Evolutionary conservation across 2,329 filamentous ascomycete genomes (phyloP).

Genomic region (Phialophora chinensis): DNA sequence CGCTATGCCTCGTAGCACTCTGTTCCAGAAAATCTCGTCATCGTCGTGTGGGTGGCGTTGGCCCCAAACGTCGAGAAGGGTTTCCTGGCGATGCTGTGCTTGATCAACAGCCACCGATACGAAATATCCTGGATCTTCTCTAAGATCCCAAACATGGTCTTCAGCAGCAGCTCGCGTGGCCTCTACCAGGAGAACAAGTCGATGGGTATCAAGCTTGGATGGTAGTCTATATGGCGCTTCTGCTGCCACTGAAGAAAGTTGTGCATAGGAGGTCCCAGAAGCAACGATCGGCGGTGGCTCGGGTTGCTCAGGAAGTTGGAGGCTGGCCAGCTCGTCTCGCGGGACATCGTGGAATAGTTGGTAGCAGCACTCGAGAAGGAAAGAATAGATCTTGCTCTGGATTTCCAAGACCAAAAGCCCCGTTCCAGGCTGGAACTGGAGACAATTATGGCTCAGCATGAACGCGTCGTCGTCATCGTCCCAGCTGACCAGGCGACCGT

Average conservation of each 20-base stretch:
- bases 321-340: constrained; percentile 40
- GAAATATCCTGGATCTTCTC: constrained; percentile 67
- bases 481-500: constrained; percentile 45
- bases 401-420: constrained; percentile 59
- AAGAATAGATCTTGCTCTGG: constrained; percentile 56
- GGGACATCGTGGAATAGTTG: constrained; percentile 60
- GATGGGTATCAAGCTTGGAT: constrained; percentile 52
- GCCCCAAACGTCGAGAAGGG: constrained; percentile 50
- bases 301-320: constrained; percentile 46
- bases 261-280: constrained; percentile 44
- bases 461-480: constrained; percentile 39
- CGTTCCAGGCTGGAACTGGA: constrained; percentile 53
- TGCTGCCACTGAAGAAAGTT: constrained; percentile 50
- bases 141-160: constrained; percentile 62
- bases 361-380: constrained; percentile 57
- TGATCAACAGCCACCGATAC: constrained; percentile 50
- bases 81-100: constrained; percentile 56
- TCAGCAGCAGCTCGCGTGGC: constrained; percentile 53
- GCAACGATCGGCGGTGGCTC: constrained; percentile 46
- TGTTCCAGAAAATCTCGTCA: constrained; percentile 48
- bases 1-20: constrained; percentile 47
- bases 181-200: constrained; percentile 53
- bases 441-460: constrained; percentile 47
- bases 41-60: constrained; percentile 34
- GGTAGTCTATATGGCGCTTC: constrained; percentile 63